phyloP scores from a whole-genome alignment of 2,329 filamentous ascomycete genomes.

The Fusarium aywerte region DNA sequence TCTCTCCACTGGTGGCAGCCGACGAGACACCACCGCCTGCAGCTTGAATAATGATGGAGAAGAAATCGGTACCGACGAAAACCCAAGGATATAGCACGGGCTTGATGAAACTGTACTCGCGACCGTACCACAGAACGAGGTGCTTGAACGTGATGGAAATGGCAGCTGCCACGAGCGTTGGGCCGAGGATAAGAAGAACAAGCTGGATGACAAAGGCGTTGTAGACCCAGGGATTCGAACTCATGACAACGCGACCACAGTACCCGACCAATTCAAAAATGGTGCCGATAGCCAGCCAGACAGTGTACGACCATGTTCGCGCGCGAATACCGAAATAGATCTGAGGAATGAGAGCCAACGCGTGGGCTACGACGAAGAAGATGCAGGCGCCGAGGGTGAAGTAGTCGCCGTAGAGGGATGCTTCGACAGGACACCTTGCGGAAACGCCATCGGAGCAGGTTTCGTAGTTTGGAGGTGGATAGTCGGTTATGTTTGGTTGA shows the following conservation, averaged over 20 bases:
- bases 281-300: constrained; percentile 52
- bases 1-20: constrained; percentile 21
- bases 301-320: constrained; percentile 54
- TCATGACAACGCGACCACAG: constrained; percentile 54
- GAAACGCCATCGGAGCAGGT: constrained; percentile 27
- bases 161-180: constrained; percentile 56
- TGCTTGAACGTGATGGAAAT: constrained; percentile 59
- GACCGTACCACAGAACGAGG: constrained; percentile 56
- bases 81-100: constrained; percentile 59
- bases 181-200: constrained; percentile 55
- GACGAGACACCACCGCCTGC: constrained; percentile 39
- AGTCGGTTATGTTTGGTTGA: constrained; percentile 6
- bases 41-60: constrained; percentile 48
- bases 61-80: constrained; percentile 59
- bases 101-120: constrained; percentile 51
- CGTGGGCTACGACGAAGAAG: constrained; percentile 53
- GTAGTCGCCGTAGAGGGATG: constrained; percentile 42
- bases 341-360: constrained; percentile 49
- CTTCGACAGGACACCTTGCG: constrained; percentile 37
- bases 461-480: constrained; percentile 23
- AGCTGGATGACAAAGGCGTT: constrained; percentile 56
- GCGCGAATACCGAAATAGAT: constrained; percentile 49
- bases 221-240: constrained; percentile 54
- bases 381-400: constrained; percentile 41
- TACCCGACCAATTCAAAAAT: constrained; percentile 57